phyloP scores from a whole-genome alignment of 805 yeast species.

The Candida taoyuanica region DNA sequence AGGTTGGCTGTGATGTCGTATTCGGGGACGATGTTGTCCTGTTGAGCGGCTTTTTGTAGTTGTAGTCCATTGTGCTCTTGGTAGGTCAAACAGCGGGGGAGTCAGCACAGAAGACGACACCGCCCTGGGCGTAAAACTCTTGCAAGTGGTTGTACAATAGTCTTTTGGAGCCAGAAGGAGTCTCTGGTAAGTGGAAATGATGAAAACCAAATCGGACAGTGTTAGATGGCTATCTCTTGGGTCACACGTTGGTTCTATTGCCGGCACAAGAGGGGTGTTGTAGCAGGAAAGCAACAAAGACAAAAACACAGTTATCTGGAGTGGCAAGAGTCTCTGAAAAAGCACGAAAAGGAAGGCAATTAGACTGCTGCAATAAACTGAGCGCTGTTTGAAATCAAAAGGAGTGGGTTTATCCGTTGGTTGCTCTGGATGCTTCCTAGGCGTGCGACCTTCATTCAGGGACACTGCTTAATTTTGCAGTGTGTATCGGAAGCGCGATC shows the following conservation, averaged over 20 bases:
- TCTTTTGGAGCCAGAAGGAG: no score
- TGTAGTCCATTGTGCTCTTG: constrained; percentile 11
- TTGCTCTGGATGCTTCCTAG: neutral
- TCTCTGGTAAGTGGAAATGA: no score
- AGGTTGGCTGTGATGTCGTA: neutral
- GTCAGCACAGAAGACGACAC: no score
- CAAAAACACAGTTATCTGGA: neutral
- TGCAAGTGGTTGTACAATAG: no score
- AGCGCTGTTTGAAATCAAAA: neutral
- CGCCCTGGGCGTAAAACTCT: no score
- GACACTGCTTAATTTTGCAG: no score
- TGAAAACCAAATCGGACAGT: no score
- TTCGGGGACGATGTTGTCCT: constrained; percentile 19
- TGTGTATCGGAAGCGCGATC: neutral
- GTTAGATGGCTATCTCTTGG: no score
- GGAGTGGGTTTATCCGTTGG: neutral
- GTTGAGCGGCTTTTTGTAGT: constrained; percentile 15
- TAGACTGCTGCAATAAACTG: neutral
- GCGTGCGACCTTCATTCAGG: no score
- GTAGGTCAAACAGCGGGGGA: no score
- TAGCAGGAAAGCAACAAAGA: neutral
- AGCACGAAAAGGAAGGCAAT: neutral
- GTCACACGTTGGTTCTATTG: no score
- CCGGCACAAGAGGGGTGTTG: no score
- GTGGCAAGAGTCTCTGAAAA: neutral